Conservation (phyloP, 2,329 filamentous ascomycete genomes). For the Fusarium staphyleae region DNA sequence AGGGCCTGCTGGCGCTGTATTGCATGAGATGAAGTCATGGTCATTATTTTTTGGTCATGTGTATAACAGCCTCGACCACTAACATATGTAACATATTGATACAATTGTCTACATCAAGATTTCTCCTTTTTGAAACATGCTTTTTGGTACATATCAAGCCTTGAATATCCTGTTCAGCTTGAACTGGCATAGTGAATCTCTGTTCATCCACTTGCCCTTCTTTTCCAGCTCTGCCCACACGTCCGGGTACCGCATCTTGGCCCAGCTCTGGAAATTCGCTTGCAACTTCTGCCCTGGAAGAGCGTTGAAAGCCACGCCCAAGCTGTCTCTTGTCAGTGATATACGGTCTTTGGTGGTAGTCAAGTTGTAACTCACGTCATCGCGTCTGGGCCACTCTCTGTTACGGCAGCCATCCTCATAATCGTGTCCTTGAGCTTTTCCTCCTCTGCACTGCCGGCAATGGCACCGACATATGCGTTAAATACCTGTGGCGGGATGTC, state of each 20-base stretch:
- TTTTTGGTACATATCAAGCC: constrained; percentile 52
- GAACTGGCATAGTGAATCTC: constrained; percentile 57
- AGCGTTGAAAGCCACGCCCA: constrained; percentile 79
- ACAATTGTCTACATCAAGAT: constrained; percentile 41
- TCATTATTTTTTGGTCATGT: constrained; percentile 42
- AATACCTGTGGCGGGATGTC: constrained; percentile 78
- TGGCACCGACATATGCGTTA: constrained; percentile 76
- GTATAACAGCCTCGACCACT: constrained; percentile 47
- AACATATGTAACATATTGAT: constrained; percentile 46
- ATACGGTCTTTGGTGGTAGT: not conserved
- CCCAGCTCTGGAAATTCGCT: constrained; percentile 76
- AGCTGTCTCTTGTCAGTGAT: constrained; percentile 53
- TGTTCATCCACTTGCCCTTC: constrained; percentile 55
- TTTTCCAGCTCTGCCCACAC: constrained; percentile 72
- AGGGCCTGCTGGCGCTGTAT: constrained; percentile 16
- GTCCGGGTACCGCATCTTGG: constrained; percentile 69
- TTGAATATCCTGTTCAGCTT: constrained; percentile 57
- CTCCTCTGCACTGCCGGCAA: constrained; percentile 75
- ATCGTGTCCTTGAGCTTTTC: constrained; percentile 73
- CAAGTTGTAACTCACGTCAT: constrained; percentile 69
- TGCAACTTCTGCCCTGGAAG: constrained; percentile 71
- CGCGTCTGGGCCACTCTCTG: constrained; percentile 71
- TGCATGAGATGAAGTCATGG: constrained; percentile 35
- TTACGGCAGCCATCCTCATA: constrained; percentile 69
- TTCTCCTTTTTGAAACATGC: constrained; percentile 23